Conservation (phyloP, 169 alveolate genomes). For the Blepharisma undulans region DNA sequence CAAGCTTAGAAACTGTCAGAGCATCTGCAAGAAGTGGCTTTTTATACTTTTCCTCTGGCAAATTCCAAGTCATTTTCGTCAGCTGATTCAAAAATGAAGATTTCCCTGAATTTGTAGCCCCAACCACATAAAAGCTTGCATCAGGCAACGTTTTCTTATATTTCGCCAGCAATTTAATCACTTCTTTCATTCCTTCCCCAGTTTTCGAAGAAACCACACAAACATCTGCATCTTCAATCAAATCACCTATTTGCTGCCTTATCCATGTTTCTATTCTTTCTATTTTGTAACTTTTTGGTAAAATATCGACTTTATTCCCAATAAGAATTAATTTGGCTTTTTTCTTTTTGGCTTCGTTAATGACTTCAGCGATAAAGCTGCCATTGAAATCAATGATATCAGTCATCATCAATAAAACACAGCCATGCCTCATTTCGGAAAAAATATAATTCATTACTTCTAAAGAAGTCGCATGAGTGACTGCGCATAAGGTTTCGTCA, state of each 20-base stretch:
- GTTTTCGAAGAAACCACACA: conserved; percentile 50
- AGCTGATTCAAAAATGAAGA: conserved; percentile 57
- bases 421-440: neutral
- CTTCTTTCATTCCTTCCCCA: conserved; percentile 50
- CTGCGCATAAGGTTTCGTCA: conserved; percentile 1
- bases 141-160: conserved; percentile 21
- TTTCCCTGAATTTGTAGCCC: conserved; percentile 68
- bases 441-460: conserved; percentile 3
- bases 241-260: conserved; percentile 22
- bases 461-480: conserved; percentile 28
- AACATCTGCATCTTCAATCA: conserved; percentile 19
- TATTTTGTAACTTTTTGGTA: conserved; percentile 40
- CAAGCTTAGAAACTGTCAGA: conserved; percentile 50
- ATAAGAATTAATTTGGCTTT: conserved; percentile 44
- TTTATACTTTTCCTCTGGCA: neutral
- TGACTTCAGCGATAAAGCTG: conserved; percentile 44
- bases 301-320: conserved; percentile 56
- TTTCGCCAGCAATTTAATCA: conserved; percentile 28
- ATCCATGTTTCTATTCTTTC: conserved; percentile 51
- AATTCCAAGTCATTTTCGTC: conserved; percentile 4
- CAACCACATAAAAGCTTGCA: conserved; percentile 55
- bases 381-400: conserved; percentile 66
- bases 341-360: conserved; percentile 39
- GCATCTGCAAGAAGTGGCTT: neutral
- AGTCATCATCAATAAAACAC: neutral